phyloP scores from a whole-genome alignment of 225 moss, liverwort and hornwort species.

The Physcomitrium patens region DNA sequence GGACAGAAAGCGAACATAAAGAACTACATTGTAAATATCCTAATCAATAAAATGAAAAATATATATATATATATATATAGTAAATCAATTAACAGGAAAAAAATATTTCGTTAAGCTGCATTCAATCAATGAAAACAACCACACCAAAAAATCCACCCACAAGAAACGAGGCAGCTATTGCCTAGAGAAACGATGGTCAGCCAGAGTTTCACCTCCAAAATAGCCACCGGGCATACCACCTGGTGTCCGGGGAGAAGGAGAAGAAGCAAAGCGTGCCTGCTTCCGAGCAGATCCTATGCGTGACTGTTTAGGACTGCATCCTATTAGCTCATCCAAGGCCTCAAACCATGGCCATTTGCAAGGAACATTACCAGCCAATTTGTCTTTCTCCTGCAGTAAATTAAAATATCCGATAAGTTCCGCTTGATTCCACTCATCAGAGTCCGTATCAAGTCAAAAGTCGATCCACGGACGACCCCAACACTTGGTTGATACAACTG shows the following conservation, averaged over 20 bases:
- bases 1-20: slow-evolving; percentile 34
- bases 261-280: slow-evolving; percentile 58
- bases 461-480: not conserved
- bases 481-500: not conserved
- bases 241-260: slow-evolving; percentile 55
- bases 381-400: slow-evolving; percentile 63
- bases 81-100: too few species aligned
- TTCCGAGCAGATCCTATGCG: slow-evolving; percentile 65
- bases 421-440: not conserved
- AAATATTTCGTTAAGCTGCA: too few species aligned
- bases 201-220: slow-evolving; percentile 47
- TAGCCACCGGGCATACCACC: slow-evolving; percentile 47
- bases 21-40: slow-evolving; percentile 11
- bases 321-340: slow-evolving; percentile 61
- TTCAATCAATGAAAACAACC: not conserved
- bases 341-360: slow-evolving; percentile 81
- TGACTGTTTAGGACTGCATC: slow-evolving; percentile 70
- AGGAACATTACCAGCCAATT: slow-evolving; percentile 61
- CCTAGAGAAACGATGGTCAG: not conserved
- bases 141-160: too few species aligned
- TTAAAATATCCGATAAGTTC: slow-evolving; percentile 1
- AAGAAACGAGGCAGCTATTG: not conserved
- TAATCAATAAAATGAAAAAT: too few species aligned
- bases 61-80: too few species aligned
- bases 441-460: not conserved